Evolutionary conservation across 202 grass and related monocot species (phyloP), one percentile per base, ranked within the genome.

Genomic region (Cymbopogon flexuosus): DNA sequence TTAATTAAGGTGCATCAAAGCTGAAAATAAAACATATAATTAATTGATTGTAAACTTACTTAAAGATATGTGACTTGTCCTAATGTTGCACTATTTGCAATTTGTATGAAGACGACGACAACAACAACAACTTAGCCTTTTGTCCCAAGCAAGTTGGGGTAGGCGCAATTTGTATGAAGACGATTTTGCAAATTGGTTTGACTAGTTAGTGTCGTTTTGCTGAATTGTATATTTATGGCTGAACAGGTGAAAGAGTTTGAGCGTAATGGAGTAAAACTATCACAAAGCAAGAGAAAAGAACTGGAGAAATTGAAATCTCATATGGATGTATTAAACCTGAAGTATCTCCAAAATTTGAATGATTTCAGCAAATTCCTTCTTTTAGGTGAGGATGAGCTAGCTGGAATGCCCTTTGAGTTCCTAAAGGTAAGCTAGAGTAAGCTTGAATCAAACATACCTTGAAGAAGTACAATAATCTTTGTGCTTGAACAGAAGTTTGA

Each of bases 161-260:
- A n/a, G n/a, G n/a, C n/a, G 21, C 30, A 73, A 22, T 15, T 60
- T 62, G 58, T 39, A 51, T 56, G 16, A 40, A 71, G 2, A 45
- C 33, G 5, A 1, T 64, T 34, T 57, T 10, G 16, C 1, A 3
- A 67, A 76, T 81, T 62, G 12, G 37, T 85, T 59, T 75, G 76
- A 7, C 59, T 54, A 68, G 57, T 72, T 37, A 33, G 65, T 51
- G 2, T 22, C 0, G 10, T 47, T 5, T 83, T 79, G 70, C 39
- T 85, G 33, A 91, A 84, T 87, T 70, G n/a, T 93, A 35, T 84
- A 72, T 33, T 78, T 84, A 64, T 89, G 82, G 18, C 88, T 95
- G 69, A 88, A 85, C 90, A 98, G 96, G 90, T 95, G 82, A 91
- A 85, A 83, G 96, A 98, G 80, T 94, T 93, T 84, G 96, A 98